These are phyloP conservation scores for Pseudovirgaria hyperparasitica DNA, from an alignment of 2,329 filamentous ascomycete species.

Conservation along the genomic window DNA sequence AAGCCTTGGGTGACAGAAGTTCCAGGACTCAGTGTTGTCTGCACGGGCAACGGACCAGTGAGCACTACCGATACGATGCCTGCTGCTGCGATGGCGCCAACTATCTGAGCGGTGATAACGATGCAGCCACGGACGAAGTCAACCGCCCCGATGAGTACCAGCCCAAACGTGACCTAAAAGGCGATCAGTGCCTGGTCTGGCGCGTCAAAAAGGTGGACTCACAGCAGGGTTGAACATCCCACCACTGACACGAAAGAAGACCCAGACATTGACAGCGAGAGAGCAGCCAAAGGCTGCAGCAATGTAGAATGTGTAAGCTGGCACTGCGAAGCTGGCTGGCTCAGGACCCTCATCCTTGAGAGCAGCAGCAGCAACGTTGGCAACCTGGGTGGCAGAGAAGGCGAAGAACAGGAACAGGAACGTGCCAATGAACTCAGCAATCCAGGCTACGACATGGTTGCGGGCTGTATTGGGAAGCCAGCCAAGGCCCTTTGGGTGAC, in stretches of 20 bases:
- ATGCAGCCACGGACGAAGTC: conserved; percentile 30
- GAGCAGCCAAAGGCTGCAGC: conserved; percentile 29
- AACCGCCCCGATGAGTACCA: conserved; percentile 35
- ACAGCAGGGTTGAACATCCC: conserved; percentile 24
- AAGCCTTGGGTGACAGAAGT: conserved; percentile 33
- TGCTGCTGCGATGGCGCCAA: conserved; percentile 32
- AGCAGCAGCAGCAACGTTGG: conserved; percentile 21
- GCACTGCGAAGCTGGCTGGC: conserved; percentile 17
- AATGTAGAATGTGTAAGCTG: conserved; percentile 25
- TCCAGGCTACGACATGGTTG: conserved; percentile 33
- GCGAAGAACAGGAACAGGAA: conserved; percentile 30
- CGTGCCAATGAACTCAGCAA: conserved; percentile 30
- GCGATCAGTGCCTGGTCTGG: not conserved
- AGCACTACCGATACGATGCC: conserved; percentile 32
- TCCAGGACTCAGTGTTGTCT: conserved; percentile 27
- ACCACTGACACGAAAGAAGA: conserved; percentile 31
- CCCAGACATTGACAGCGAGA: conserved; percentile 31
- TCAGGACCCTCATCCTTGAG: conserved; percentile 4
- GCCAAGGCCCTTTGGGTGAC: conserved; percentile 23
- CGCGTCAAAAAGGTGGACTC: conserved; percentile 4
- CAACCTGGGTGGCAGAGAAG: conserved; percentile 28
- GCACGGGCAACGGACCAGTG: conserved; percentile 32
- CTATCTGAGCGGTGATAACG: conserved; percentile 32
- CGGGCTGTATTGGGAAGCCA: conserved; percentile 31
- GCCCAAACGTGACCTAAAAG: conserved; percentile 31